Evolutionary conservation across 75 land plant species (phyloP), one percentile per base, ranked within the genome.

Genomic region (Cunninghamia lanceolata): DNA sequence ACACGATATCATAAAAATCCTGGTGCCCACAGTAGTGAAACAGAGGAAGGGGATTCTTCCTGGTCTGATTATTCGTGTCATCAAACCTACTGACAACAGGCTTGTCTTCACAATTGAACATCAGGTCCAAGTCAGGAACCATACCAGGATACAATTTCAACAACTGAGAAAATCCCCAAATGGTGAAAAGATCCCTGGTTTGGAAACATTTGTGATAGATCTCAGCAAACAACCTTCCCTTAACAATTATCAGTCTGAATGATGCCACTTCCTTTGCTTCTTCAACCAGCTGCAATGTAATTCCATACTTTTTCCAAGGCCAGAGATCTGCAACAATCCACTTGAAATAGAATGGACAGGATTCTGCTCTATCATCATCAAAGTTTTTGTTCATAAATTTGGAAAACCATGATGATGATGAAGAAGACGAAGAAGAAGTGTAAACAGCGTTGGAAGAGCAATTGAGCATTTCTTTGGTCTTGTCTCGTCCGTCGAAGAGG

Each of bases 321-420:
- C 86, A 85, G 15, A 95, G 86, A 84, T 94, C 96, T 52, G 91
- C 91, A 85, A 90, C 88, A 81, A 95, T 95, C 93, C 95, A 95
- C 4, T 89, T 86, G 87, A 92, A 94, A 87, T 95, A 93, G 10
- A 89, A 88, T 0, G 96, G 96, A 88, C 95, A 95, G 17, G 86
- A 77, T 32, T 77, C 81, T 21, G 81, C 45, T 25, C 42, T 21
- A 21, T 39, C 25, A 39, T 19, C 25, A 8, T 40, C 19, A 40
- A 40, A 36, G 36, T 50, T 13, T 14, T 38, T 17, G 45, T 2
- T 39, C 25, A 15, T 39, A 16, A 77, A 39, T 7, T 4, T 77
- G 21, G 81, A 19, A 7, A 78, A 8, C 81, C 45, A 78, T 38
- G 81, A 9, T 50, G 13, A 13, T 21, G 53, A 14, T 50, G 53